A percentile compares a stretch with the other conserved stretches of the same genome.
phyloP scores from a whole-genome alignment of 1,284 basidiomycete genomes.

The Kwoniella shivajii region DNA sequence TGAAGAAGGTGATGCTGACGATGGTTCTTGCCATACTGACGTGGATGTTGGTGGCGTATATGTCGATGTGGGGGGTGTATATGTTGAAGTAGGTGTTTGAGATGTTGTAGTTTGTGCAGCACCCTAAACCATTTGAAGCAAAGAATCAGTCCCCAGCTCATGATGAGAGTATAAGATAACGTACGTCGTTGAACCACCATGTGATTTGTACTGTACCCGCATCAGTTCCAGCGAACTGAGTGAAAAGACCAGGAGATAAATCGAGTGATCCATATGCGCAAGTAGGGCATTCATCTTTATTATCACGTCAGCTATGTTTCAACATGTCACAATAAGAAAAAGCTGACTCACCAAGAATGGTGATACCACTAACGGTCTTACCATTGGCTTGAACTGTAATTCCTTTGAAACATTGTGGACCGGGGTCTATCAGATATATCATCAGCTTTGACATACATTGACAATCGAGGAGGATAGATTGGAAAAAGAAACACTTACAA shows the following conservation, averaged over 20 bases:
- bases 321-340: too few relatives aligned
- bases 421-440: slow-evolving; percentile 34
- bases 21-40: slow-evolving; percentile 22
- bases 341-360: slow-evolving; percentile 56
- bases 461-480: not conserved
- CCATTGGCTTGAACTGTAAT: slow-evolving; percentile 60
- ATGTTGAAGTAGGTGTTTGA: slow-evolving; percentile 22
- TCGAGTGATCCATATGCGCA: slow-evolving; percentile 57
- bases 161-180: too few relatives aligned
- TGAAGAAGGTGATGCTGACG: slow-evolving; percentile 43
- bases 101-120: not conserved
- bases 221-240: slow-evolving; percentile 50
- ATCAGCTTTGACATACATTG: not conserved
- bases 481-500: slow-evolving; percentile 21
- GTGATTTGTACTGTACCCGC: slow-evolving; percentile 54
- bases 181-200: slow-evolving; percentile 53
- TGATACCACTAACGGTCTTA: slow-evolving; percentile 55
- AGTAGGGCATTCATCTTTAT: slow-evolving; percentile 36
- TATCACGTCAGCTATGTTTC: not conserved
- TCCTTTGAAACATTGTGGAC: slow-evolving; percentile 58
- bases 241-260: slow-evolving; percentile 59
- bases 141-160: not conserved
- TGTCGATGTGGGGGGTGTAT: slow-evolving; percentile 30
- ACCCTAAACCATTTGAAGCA: not conserved
- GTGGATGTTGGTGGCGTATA: slow-evolving; percentile 34